Percentiles rank a stretch among this genome's conserved stretches.
These are phyloP conservation scores for Neospermospora avenae DNA, from an alignment of 2,329 filamentous ascomycete genomes.

Conservation along the genomic window DNA sequence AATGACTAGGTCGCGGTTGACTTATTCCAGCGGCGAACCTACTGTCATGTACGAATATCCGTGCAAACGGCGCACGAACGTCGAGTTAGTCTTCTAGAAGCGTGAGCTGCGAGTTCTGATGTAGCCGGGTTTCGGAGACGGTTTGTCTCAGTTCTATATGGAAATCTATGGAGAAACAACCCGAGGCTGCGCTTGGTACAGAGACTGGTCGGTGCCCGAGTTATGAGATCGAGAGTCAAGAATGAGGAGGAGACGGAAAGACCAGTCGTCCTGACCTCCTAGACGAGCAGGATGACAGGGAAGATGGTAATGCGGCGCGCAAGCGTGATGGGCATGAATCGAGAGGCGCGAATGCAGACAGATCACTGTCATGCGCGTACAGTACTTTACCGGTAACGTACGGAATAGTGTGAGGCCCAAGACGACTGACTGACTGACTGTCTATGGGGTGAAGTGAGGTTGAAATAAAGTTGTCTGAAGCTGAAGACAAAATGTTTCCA, in stretches of 20 bases:
- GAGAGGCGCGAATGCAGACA: slow-evolving; percentile 13
- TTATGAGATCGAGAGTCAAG: slow-evolving; percentile 8
- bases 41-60: neutral
- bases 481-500: slow-evolving; percentile 8
- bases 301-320: neutral
- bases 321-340: slow-evolving; percentile 21
- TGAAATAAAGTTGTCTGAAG: slow-evolving; percentile 23
- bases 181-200: slow-evolving; percentile 18
- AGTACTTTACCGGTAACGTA: neutral
- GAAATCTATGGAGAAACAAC: slow-evolving; percentile 16
- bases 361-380: slow-evolving; percentile 17
- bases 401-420: neutral
- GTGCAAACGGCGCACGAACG: slow-evolving; percentile 8
- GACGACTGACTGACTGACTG: neutral
- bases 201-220: slow-evolving; percentile 15
- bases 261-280: neutral
- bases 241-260: neutral
- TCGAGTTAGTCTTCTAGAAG: slow-evolving; percentile 23
- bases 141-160: slow-evolving; percentile 10
- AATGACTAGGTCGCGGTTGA: neutral
- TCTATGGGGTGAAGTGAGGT: slow-evolving; percentile 17
- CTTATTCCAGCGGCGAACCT: neutral
- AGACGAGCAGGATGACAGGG: neutral
- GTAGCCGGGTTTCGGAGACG: slow-evolving; percentile 7
- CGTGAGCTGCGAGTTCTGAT: slow-evolving; percentile 3